Conservation (phyloP, 345 rosid species). For the Crucihimalaya himalaica region DNA sequence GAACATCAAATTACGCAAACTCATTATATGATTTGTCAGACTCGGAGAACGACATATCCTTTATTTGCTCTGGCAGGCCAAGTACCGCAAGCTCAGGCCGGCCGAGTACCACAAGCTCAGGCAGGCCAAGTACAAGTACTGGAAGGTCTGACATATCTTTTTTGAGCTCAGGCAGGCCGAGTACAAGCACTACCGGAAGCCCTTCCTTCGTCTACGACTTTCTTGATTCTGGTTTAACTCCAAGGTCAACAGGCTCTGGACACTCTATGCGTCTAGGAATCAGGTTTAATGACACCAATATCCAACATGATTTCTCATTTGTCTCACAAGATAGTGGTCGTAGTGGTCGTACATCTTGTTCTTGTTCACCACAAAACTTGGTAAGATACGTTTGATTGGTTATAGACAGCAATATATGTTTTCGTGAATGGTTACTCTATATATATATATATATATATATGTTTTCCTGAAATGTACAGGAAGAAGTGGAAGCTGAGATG, state of each 20-base stretch:
- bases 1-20: conserved; percentile 44
- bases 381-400: conserved; percentile 42
- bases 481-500: conserved; percentile 85
- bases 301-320: conserved; percentile 53
- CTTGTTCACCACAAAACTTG: conserved; percentile 58
- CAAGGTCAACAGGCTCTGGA: conserved; percentile 65
- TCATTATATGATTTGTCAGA: conserved; percentile 55
- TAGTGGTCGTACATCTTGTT: conserved; percentile 57
- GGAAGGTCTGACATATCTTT: conserved; percentile 70
- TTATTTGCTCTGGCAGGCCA: conserved; percentile 45
- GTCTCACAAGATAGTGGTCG: conserved; percentile 58
- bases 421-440: conserved; percentile 9
- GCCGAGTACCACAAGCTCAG: conserved; percentile 33
- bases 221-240: conserved; percentile 46
- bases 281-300: conserved; percentile 48
- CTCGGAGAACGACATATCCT: conserved; percentile 70
- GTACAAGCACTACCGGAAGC: conserved; percentile 51
- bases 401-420: conserved; percentile 14
- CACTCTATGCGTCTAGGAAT: conserved; percentile 53
- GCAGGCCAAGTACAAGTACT: conserved; percentile 40
- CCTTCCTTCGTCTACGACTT: conserved; percentile 55
- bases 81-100: conserved; percentile 31
- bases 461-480: conserved; percentile 44
- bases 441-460: conserved; percentile 20
- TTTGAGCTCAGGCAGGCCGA: conserved; percentile 81